phyloP scores from a whole-genome alignment of 805 yeast genomes.

The Ogataea angusta region DNA sequence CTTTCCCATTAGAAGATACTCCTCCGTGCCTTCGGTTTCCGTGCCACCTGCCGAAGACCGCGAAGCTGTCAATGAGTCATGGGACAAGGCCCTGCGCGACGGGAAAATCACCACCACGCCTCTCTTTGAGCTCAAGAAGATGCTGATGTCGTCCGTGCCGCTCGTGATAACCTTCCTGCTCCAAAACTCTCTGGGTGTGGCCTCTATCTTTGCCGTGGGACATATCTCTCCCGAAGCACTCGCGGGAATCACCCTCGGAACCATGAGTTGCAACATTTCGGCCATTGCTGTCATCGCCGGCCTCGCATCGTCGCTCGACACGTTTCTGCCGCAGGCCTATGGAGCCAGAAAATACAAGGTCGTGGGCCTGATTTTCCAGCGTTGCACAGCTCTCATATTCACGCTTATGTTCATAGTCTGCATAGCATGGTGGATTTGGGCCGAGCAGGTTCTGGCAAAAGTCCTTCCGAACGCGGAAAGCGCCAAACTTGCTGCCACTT shows the following conservation, averaged over 20 bases:
- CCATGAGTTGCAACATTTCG: constrained; percentile 75
- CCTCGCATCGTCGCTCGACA: constrained; percentile 73
- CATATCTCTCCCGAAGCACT: constrained; percentile 66
- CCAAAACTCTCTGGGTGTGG: constrained; percentile 71
- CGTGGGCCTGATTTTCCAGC: constrained; percentile 66
- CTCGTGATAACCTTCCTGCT: constrained; percentile 62
- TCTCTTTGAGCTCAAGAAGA: constrained; percentile 37
- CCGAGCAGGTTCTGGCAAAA: constrained; percentile 44
- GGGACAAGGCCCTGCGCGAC: constrained; percentile 33
- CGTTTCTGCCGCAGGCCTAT: constrained; percentile 74
- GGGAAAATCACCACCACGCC: constrained; percentile 44
- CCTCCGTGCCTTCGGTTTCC: constrained; percentile 12
- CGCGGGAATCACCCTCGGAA: constrained; percentile 72
- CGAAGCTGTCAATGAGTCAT: constrained; percentile 29
- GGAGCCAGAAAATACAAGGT: constrained; percentile 62
- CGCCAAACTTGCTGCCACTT: constrained; percentile 53
- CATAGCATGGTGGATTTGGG: constrained; percentile 56
- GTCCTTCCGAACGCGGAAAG: constrained; percentile 44
- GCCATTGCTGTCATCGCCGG: constrained; percentile 77
- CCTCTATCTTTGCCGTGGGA: constrained; percentile 76
- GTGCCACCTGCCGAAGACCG: constrained; percentile 15
- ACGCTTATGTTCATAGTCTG: constrained; percentile 53
- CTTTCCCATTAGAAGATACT: constrained; percentile 25
- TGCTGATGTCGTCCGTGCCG: constrained; percentile 49
- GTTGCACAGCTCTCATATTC: constrained; percentile 59